phyloP scores from a whole-genome alignment of 148 eudicot species.

The Rhododendron kiyosumense region DNA sequence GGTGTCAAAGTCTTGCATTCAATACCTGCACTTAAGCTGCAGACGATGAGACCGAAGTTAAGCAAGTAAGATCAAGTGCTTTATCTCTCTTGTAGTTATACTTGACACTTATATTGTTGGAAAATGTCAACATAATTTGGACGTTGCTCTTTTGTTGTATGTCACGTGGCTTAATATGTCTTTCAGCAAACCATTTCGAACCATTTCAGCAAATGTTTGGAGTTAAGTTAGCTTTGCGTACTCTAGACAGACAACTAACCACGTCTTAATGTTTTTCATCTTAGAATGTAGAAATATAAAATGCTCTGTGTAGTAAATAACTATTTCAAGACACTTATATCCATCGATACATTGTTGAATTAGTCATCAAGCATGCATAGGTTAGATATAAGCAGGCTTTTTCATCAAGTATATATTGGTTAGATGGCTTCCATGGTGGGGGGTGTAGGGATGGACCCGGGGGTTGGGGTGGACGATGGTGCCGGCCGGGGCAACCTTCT shows the following conservation, averaged over 20 bases:
- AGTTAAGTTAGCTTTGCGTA: neutral
- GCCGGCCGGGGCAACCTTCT: neutral
- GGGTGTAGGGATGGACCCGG: neutral
- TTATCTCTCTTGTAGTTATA: neutral
- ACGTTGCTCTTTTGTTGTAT: neutral
- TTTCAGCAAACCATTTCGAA: neutral
- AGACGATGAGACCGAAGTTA: slow-evolving; percentile 85
- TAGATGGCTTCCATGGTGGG: neutral
- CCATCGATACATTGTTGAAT: neutral
- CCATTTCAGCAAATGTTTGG: neutral
- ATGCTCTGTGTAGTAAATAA: neutral
- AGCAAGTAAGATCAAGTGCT: slow-evolving; percentile 71
- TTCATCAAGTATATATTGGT: neutral
- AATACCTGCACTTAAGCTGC: slow-evolving; percentile 77
- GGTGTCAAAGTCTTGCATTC: slow-evolving; percentile 92
- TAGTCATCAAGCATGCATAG: neutral
- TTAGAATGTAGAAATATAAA: neutral
- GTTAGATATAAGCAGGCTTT: neutral
- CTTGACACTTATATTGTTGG: neutral
- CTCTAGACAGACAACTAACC: neutral
- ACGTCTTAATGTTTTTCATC: neutral
- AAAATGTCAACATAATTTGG: neutral
- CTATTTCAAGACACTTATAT: neutral
- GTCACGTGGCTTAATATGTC: neutral
- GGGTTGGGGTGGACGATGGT: neutral